These are phyloP conservation scores for Gigaspora rosea DNA, from an alignment of 192 early-diverging fungal species.

Conservation along the genomic window DNA sequence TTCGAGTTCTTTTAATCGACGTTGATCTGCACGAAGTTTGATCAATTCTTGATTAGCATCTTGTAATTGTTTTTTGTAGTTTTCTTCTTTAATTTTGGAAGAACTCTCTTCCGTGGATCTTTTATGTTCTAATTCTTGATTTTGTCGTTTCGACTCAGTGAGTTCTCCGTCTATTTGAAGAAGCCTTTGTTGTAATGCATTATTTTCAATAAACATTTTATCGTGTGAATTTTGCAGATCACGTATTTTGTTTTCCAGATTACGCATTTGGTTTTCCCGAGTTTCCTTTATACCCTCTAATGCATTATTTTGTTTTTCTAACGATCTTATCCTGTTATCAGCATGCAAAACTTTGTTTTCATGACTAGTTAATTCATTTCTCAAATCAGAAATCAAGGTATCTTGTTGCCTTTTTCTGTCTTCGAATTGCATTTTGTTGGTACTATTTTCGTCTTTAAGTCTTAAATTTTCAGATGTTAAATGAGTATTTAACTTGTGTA, in stretches of 20 bases:
- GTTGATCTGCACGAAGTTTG: neutral
- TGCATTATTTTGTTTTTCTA: neutral
- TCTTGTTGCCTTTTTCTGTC: neutral
- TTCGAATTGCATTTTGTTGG: neutral
- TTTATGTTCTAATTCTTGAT: neutral
- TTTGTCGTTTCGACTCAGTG: neutral
- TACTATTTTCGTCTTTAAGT: conserved; percentile 2
- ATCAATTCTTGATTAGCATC: neutral
- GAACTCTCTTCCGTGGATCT: neutral
- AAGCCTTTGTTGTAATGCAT: neutral
- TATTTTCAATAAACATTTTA: neutral
- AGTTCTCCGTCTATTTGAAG: neutral
- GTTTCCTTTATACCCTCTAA: neutral
- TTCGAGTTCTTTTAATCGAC: conserved; percentile 2
- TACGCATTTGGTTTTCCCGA: neutral
- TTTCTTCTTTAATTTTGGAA: neutral
- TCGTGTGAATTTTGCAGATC: neutral
- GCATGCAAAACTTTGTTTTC: neutral
- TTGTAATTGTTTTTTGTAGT: neutral
- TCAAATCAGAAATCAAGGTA: neutral
- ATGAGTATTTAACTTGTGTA: neutral
- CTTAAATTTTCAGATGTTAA: neutral
- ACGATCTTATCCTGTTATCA: neutral
- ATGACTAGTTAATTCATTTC: neutral
- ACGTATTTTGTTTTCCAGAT: neutral